Evolutionary conservation across 768 basidiomycete species (phyloP).

Genomic region (Lenzites betulinus): DNA sequence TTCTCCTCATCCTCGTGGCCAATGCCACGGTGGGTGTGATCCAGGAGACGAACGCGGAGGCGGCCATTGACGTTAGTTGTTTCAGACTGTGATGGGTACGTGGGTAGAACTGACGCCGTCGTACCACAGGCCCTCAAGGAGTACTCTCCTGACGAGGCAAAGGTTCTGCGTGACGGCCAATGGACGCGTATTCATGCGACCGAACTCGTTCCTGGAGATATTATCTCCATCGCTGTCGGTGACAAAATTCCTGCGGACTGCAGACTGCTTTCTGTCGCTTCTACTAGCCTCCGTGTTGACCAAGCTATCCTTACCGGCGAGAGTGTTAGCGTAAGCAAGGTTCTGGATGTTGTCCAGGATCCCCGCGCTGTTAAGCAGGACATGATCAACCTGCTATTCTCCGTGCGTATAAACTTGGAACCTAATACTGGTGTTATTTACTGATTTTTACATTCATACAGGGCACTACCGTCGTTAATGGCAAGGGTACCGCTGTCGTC

Average conservation of each 20-base stretch:
- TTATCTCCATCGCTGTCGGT: conserved; percentile 88
- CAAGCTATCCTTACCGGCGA: conserved; percentile 98
- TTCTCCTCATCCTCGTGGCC: conserved; percentile 92
- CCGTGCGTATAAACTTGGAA: conserved; percentile 49
- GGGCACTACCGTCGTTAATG: conserved; percentile 97
- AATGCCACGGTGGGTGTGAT: conserved; percentile 98
- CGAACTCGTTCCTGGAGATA: conserved; percentile 93
- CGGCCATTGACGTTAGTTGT: conserved; percentile 88
- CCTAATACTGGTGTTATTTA: not conserved
- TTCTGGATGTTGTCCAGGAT: conserved; percentile 66
- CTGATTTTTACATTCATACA: conserved; percentile 31
- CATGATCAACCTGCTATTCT: conserved; percentile 96
- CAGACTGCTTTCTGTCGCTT: conserved; percentile 83
- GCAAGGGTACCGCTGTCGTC: conserved; percentile 85
- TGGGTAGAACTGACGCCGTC: not conserved
- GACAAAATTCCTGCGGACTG: conserved; percentile 97
- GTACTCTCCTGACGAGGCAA: conserved; percentile 96
- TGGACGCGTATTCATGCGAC: conserved; percentile 77
- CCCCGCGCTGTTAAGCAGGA: conserved; percentile 91
- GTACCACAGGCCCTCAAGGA: conserved; percentile 82
- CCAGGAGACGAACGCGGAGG: conserved; percentile 95
- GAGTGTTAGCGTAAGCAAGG: conserved; percentile 87
- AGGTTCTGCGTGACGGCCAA: conserved; percentile 76
- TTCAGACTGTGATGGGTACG: not conserved
- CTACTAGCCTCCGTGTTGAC: conserved; percentile 92